Evolutionary conservation across 257 asterid species (phyloP).

Genomic region (Gentiana macrophylla): DNA sequence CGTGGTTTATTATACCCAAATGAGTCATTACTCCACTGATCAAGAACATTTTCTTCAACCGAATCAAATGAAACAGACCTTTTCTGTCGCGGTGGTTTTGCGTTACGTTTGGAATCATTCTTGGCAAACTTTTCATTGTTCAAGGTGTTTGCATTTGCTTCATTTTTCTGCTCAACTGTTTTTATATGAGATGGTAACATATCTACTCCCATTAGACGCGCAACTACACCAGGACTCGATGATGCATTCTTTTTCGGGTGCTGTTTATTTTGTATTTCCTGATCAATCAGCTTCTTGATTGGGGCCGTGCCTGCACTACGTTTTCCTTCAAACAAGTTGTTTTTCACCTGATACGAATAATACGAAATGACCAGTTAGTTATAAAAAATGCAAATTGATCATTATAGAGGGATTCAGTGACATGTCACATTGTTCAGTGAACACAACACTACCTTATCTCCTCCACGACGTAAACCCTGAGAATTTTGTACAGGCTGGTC

Average conservation of each 20-base stretch:
- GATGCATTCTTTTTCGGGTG: slow-evolving; percentile 32
- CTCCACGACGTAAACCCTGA: no score
- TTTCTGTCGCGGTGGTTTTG: slow-evolving; percentile 28
- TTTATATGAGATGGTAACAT: slow-evolving; percentile 51
- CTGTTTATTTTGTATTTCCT: slow-evolving; percentile 52
- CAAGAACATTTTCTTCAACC: slow-evolving; percentile 22
- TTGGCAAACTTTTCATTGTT: slow-evolving; percentile 20
- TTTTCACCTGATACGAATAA: slow-evolving; percentile 41
- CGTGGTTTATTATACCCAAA: slow-evolving; percentile 39
- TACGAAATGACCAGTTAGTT: slow-evolving; percentile 15
- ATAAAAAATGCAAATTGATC: no score
- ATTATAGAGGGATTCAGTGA: no score
- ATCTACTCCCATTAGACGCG: slow-evolving; percentile 99
- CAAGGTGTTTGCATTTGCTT: slow-evolving; percentile 20
- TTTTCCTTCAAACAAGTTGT: slow-evolving; percentile 36
- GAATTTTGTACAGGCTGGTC: no score
- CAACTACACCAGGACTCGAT: slow-evolving; percentile 60
- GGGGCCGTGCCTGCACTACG: slow-evolving; percentile 47
- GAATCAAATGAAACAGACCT: slow-evolving; percentile 28
- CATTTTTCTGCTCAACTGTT: slow-evolving; percentile 27
- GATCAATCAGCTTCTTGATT: slow-evolving; percentile 60
- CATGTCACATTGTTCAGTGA: no score
- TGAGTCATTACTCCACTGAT: slow-evolving; percentile 17
- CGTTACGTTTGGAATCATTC: slow-evolving; percentile 22
- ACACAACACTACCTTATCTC: no score